Evolutionary conservation across 1,284 basidiomycete genomes (phyloP), one percentile per base, ranked within the genome.

Genomic region (Microbotryum violaceum): DNA sequence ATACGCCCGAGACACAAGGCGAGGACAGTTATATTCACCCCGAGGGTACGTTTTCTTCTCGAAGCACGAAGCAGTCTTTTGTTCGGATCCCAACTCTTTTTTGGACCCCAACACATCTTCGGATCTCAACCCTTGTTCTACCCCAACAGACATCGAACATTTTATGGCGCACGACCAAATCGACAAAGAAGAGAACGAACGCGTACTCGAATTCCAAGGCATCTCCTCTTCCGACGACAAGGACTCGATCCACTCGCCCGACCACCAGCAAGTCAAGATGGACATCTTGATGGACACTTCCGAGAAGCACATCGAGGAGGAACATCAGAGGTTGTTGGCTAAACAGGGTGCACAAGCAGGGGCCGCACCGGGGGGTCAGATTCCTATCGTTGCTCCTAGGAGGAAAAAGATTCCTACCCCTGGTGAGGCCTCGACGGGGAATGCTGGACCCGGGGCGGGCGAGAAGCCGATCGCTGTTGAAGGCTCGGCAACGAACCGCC

Each of bases 1-100:
- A 77, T 61, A 97, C 92, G 25, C 92, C 92, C 0, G 94, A 98
- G 75, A 96, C 93, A 0, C 94, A 98, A 77, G 91, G 89, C 0
- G 93, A 97, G 73, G 91, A 92, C 70, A 82, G 91, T 1, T 98
- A 98, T 78, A 87, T 75, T 63, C 94, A 99, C 75, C 85, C 89
- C 4, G 96, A 96, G 76, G 91, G 93, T 76, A 65, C 86, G 76
- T 70, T 27, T 10, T 16, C 6, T 8, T 23, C 5, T 31, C 31
- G 31, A 31, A 31, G 9, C 27, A 18, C 16, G 37, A 42, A 42
- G 16, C 37, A 3, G 14, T 4, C 21, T 37, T 10, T 42, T n/a
- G 8, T 0, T 3, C 10, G 56, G 72, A 76, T 61, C 71, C 72
- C 49, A 71, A 76, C 67, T 74, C 76, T 68, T 70, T 61, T 54